These are phyloP conservation scores for Yamadazyma songkhlaensis DNA, from an alignment of 1,139 yeast species.

Conservation along the genomic window DNA sequence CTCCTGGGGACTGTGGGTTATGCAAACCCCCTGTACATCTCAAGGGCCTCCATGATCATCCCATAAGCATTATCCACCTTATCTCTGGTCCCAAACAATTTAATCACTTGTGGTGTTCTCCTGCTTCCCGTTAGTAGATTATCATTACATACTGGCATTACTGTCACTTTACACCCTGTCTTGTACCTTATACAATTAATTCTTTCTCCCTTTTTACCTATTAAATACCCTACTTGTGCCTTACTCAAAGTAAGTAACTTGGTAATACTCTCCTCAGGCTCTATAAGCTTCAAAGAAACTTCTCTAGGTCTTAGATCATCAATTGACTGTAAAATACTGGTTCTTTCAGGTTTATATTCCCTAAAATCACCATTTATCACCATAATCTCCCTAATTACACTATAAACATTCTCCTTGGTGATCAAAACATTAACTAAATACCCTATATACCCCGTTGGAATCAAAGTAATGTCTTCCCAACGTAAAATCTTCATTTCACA, in stretches of 20 bases:
- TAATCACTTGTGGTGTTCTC: conserved; percentile 9
- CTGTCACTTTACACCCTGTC: conserved; percentile 27
- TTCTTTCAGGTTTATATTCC: background rate
- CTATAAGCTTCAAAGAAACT: conserved; percentile 1
- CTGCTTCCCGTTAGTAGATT: conserved; percentile 8
- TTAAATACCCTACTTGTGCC: conserved; percentile 26
- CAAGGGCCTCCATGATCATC: conserved; percentile 14
- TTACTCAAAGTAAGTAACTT: conserved; percentile 12
- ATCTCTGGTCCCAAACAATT: conserved; percentile 15
- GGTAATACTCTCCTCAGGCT: conserved; percentile 6
- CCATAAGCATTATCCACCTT: conserved; percentile 17
- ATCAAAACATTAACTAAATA: conserved; percentile 10
- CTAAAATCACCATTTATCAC: conserved; percentile 3
- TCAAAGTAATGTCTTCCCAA: conserved; percentile 6
- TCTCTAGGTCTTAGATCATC: conserved; percentile 4
- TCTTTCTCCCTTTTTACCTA: conserved; percentile 27
- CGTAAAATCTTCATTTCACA: conserved; percentile 6
- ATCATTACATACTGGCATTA: conserved; percentile 16
- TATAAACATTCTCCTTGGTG: conserved; percentile 8
- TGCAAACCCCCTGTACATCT: too few relatives aligned
- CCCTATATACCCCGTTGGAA: conserved; percentile 13
- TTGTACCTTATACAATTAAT: conserved; percentile 23
- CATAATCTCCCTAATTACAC: conserved; percentile 8
- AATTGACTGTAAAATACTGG: conserved; percentile 6
- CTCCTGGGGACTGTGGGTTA: too few relatives aligned